Percentiles rank a stretch among this genome's conserved stretches.
phyloP scores from a whole-genome alignment of 2,329 filamentous ascomycete species.

The Acarospora socialis region DNA sequence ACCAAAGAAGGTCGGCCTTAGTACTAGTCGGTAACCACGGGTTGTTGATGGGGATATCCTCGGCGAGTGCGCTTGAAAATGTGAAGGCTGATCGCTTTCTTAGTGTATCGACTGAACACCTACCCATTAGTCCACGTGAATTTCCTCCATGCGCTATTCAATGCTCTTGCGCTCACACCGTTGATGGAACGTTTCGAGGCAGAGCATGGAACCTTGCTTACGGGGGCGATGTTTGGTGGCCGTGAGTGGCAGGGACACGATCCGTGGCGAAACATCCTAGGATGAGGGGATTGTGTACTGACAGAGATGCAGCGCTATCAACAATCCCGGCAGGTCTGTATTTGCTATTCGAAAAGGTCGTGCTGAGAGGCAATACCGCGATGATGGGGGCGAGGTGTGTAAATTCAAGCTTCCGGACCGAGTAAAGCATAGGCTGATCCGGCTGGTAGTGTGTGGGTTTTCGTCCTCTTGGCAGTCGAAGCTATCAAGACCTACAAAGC shows the following conservation, averaged over 20 bases:
- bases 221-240: conserved; percentile 76
- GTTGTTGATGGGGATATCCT: conserved; percentile 3
- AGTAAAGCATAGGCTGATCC: conserved; percentile 1
- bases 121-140: conserved; percentile 77
- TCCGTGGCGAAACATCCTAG: conserved; percentile 3
- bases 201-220: conserved; percentile 80
- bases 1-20: conserved; percentile 58
- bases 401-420: conserved; percentile 11
- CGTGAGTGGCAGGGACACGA: too few relatives aligned
- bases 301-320: conserved; percentile 46
- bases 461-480: conserved; percentile 72
- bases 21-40: conserved; percentile 45
- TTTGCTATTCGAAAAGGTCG: conserved; percentile 57
- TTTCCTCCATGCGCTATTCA: conserved; percentile 67
- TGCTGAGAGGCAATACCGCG: conserved; percentile 56
- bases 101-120: conserved; percentile 87
- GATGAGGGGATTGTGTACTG: conserved; percentile 13
- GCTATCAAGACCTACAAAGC: conserved; percentile 70
- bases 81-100: conserved; percentile 5
- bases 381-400: conserved; percentile 71
- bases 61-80: background rate
- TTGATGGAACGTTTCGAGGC: conserved; percentile 85
- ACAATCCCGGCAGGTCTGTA: conserved; percentile 75
- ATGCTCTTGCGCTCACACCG: conserved; percentile 68
- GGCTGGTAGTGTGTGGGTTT: conserved; percentile 66